These are phyloP conservation scores for Pestalotiopsis sp. DNA, from an alignment of 2,329 filamentous ascomycete genomes.

Conservation along the genomic window DNA sequence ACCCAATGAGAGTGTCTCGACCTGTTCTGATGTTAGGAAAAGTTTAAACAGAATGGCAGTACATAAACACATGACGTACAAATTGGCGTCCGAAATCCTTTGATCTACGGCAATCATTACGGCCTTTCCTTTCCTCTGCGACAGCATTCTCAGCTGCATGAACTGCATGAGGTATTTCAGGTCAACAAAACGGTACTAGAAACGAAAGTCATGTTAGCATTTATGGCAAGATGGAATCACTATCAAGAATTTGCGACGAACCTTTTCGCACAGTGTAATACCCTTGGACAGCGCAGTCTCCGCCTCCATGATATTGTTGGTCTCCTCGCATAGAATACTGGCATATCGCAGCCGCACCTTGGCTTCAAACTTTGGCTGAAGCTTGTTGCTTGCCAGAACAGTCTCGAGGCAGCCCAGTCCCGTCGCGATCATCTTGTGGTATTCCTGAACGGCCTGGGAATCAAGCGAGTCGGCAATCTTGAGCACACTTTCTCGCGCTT, in stretches of 20 bases:
- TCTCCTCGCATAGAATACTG: constrained; percentile 72
- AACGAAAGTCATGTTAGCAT: background rate
- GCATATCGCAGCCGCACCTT: constrained; percentile 72
- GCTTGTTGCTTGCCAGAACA: constrained; percentile 61
- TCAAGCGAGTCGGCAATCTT: constrained; percentile 52
- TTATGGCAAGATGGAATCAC: constrained; percentile 17
- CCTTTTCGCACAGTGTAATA: constrained; percentile 69
- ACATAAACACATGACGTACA: constrained; percentile 43
- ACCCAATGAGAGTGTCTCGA: constrained; percentile 71
- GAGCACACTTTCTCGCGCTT: constrained; percentile 61
- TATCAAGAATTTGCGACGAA: constrained; percentile 24
- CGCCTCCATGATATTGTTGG: constrained; percentile 73
- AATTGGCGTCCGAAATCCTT: constrained; percentile 68
- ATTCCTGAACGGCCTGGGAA: constrained; percentile 59
- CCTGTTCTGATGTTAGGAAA: constrained; percentile 33
- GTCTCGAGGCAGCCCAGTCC: constrained; percentile 74
- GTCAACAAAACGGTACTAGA: constrained; percentile 60
- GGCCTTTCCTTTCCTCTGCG: constrained; percentile 71
- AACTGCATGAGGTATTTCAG: constrained; percentile 80
- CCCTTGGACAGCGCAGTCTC: constrained; percentile 74
- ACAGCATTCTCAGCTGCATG: constrained; percentile 69
- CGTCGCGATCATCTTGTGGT: constrained; percentile 73
- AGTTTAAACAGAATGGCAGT: background rate
- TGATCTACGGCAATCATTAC: constrained; percentile 73
- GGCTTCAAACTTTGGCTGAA: constrained; percentile 69